Evolutionary conservation across 1,284 basidiomycete genomes (phyloP), one percentile per base, ranked within the genome.

Genomic region (Marasmius sp.): DNA sequence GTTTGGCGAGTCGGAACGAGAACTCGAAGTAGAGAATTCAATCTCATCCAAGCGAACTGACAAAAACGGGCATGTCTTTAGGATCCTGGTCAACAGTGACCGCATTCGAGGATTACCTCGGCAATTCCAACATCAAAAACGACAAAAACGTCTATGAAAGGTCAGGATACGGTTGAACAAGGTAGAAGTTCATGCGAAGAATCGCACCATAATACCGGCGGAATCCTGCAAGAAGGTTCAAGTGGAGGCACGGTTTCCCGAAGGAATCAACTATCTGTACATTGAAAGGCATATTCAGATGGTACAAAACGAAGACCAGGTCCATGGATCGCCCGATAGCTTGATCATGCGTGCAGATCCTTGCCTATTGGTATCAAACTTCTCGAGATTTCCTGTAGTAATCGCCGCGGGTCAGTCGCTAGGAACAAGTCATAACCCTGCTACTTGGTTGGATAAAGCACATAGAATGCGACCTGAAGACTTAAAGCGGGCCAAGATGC

Each of bases 1-100:
- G 10, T 72, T 73, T 51, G 69, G 70, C 7, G 58, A 63, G 14
- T 55, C 70, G 0, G 65, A 65, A 48, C 16, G 68, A 12, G 27
- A 22, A 27, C 38, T 63, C 3, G 6, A 41, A 37, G 62, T 66
- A 8, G 16, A 56, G 37, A 61, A 57, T 20, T 66, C 65, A 7
- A 34, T 53, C 4, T 45, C 39, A 0, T 45, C 60, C 36, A 14
- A 59, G 0, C n/a, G 62, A 0, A 18, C 52, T 0, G 61, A 64
- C 49, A 10, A 57, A 2, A n/a, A 62, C 6, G 65, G 33, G 37
- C 51, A 63, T 53, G 20, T 63, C 1, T 65, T 66, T 51, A 59
- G 56, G 22, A 50, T 65, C 3, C 1, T 45, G 2, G 22, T 33
- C 2, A 33, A 16, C 36, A 2, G 1, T 3, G 16, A 52, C 2